phyloP scores from a whole-genome alignment of 2,329 filamentous ascomycete species.

The Fusarium anthophilum region DNA sequence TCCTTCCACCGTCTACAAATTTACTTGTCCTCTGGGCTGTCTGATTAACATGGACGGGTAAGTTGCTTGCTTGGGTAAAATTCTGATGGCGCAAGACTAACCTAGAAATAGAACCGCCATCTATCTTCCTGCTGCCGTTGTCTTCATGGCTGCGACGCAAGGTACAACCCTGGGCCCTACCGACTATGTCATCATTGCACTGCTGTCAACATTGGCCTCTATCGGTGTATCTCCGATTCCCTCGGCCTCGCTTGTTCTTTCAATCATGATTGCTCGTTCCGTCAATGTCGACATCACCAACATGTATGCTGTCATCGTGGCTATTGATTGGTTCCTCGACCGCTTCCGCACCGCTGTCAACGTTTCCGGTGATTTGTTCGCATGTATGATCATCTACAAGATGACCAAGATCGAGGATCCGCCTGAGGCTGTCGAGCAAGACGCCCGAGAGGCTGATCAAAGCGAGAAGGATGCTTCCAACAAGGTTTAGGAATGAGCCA shows the following conservation, averaged over 20 bases:
- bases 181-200: conserved; percentile 59
- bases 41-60: conserved; percentile 62
- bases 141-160: conserved; percentile 62
- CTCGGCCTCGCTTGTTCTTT: conserved; percentile 60
- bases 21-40: conserved; percentile 58
- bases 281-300: conserved; percentile 57
- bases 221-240: conserved; percentile 65
- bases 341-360: conserved; percentile 63
- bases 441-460: conserved; percentile 16
- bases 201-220: conserved; percentile 60
- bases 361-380: conserved; percentile 60
- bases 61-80: conserved; percentile 6
- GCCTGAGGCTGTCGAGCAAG: conserved; percentile 27
- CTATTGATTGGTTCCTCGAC: conserved; percentile 66
- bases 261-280: conserved; percentile 60
- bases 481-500: conserved; percentile 23
- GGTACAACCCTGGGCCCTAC: conserved; percentile 53
- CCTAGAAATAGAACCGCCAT: conserved; percentile 56
- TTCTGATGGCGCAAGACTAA: conserved; percentile 1
- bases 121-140: conserved; percentile 63
- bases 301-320: conserved; percentile 63
- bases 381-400: conserved; percentile 38
- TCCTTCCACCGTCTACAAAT: conserved; percentile 56
- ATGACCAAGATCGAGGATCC: conserved; percentile 40
- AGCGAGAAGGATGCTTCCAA: conserved; percentile 27